Percentiles rank a stretch among this genome's conserved stretches.
Conservation (phyloP, 441 rosid genomes). For the Sinapis alba region DNA sequence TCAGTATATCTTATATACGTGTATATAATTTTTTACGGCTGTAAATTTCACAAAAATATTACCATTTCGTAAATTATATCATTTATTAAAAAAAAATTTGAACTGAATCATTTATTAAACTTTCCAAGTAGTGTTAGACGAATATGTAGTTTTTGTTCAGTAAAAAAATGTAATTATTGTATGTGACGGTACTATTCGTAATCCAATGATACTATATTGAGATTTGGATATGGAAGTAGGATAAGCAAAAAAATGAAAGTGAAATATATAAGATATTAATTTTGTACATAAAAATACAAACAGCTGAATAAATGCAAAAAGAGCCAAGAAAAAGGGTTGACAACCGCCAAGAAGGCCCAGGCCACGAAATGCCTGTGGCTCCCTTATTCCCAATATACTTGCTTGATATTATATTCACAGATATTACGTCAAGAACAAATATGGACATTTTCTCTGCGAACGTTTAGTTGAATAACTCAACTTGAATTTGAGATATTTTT, state of each 20-base stretch:
- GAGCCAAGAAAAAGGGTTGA: slow-evolving; percentile 49
- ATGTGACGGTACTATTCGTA: slow-evolving; percentile 26
- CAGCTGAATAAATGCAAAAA: slow-evolving; percentile 34
- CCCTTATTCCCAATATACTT: slow-evolving; percentile 9
- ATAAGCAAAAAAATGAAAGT: slow-evolving; percentile 31
- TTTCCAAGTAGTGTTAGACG: slow-evolving; percentile 11
- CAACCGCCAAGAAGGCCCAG: slow-evolving; percentile 66
- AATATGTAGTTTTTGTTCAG: slow-evolving; percentile 19
- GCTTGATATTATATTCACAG: background rate
- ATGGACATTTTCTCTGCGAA: slow-evolving; percentile 10
- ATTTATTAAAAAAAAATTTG: too few relatives aligned
- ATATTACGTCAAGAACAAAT: background rate
- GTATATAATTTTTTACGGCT: background rate
- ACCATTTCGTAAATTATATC: background rate
- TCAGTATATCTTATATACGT: background rate
- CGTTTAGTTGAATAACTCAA: background rate
- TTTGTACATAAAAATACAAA: slow-evolving; percentile 32
- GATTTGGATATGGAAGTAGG: slow-evolving; percentile 22
- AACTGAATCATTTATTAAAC: slow-evolving; percentile 25
- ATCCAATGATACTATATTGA: slow-evolving; percentile 15
- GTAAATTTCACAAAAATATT: background rate
- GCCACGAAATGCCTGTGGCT: slow-evolving; percentile 55
- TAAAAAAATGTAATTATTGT: background rate
- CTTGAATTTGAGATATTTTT: background rate
- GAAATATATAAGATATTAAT: slow-evolving; percentile 18